phyloP scores from a whole-genome alignment of 192 early-diverging fungal species.

The Obelidium mucronatum region DNA sequence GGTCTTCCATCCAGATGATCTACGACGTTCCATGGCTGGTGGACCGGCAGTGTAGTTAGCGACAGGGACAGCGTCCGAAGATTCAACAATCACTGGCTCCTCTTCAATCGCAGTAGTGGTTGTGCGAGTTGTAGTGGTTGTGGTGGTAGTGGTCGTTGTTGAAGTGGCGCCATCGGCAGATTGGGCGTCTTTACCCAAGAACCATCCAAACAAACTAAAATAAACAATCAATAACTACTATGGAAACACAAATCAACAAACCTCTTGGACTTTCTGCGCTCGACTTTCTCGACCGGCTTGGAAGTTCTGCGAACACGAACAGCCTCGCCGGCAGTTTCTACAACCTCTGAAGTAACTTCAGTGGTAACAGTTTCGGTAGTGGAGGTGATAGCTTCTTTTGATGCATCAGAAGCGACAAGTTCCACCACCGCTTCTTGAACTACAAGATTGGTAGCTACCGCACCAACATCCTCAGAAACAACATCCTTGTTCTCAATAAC shows the following conservation, averaged over 20 bases:
- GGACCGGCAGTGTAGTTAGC: constrained; percentile 11
- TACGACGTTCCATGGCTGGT: constrained; percentile 29
- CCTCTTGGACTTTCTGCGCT: constrained; percentile 27
- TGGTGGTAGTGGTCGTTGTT: neutral
- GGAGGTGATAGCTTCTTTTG: neutral
- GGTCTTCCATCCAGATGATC: constrained; percentile 28
- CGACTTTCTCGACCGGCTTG: neutral
- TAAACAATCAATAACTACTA: neutral
- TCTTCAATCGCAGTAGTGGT: constrained; percentile 1
- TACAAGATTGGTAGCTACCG: neutral
- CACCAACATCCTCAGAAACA: constrained; percentile 9
- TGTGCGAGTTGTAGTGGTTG: neutral
- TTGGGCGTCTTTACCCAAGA: constrained; percentile 2
- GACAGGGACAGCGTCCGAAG: constrained; percentile 4
- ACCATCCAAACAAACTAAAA: constrained; percentile 30
- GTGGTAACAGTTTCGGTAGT: constrained; percentile 15
- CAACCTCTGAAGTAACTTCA: constrained; percentile 5
- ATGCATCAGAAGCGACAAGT: neutral
- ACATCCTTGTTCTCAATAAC: neutral
- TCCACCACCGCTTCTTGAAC: neutral
- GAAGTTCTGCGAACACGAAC: constrained; percentile 29
- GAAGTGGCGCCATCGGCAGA: neutral
- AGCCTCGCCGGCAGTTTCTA: neutral
- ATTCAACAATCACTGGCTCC: constrained; percentile 24
- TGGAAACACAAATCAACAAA: neutral